Evolutionary conservation across 345 rosid genomes (phyloP), one percentile per base, ranked within the genome.

Genomic region (Gossypium arboreum): DNA sequence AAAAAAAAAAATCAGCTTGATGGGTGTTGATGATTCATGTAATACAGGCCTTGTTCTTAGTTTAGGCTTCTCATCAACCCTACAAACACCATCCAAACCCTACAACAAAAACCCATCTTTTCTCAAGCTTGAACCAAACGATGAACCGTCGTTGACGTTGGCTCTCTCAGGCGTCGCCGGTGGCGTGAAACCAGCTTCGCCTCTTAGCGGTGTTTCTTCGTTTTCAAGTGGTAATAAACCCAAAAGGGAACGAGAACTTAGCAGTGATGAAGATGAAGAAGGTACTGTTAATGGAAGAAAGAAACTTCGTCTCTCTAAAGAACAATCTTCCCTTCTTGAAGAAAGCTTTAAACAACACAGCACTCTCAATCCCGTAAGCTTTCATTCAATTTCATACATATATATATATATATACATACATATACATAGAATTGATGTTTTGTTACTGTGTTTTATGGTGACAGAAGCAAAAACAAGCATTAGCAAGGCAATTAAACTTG

Each of bases 291-390:
- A 88, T 80, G 89, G 92, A 1, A 90, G 98, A 74, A 95, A 93
- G 88, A 95, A 95, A 71, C 99, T 95, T 68, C 79, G 99, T 62
- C 97, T 95, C 74, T 85, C 93, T 57, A 95, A 95, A 80, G 88
- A 93, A 70, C 97, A 95, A 69, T 93, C 94, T 48, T 94, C 92
- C 83, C 88, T 95, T 71, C 86, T 95, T 7, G 99, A 95, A 76
- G 99, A 93, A 58, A 91, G 92, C 88, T 95, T 95, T 86, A 95
- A 95, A 81, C 95, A 87, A 43, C 98, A 90, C 76, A 91, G 89
- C 78, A 95, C 97, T 71, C 97, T 95, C 81, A 91, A 93, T 78
- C 99, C 98, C 48, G 99, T 95, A 90, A 75, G 85, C 45, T 62
- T 20, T 57, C 60, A 20, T 34, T 34, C 41, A 56, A 12, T 18